Evolutionary conservation across 1,139 yeast species (phyloP).

Genomic region (Taphrina communis): DNA sequence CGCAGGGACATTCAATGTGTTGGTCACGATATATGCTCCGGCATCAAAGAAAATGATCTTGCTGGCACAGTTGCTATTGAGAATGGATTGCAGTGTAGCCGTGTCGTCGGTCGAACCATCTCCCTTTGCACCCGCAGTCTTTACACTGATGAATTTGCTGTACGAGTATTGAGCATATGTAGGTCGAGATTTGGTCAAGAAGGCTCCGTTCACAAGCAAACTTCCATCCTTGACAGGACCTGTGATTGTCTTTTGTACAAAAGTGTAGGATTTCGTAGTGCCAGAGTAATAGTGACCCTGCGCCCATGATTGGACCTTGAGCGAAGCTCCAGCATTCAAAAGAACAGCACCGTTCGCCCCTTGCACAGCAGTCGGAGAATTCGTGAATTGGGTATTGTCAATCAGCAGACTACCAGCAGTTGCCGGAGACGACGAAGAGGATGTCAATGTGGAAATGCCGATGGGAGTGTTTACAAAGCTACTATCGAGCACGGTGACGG

Average conservation of each 20-base stretch:
- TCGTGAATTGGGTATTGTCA: conserved; percentile 27
- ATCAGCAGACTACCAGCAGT: conserved; percentile 26
- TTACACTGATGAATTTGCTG: conserved; percentile 37
- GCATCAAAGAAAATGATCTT: conserved; percentile 42
- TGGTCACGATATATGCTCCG: conserved; percentile 41
- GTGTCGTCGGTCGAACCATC: conserved; percentile 44
- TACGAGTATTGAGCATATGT: conserved; percentile 32
- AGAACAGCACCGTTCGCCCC: conserved; percentile 5
- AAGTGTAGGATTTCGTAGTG: not conserved
- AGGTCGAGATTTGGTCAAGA: conserved; percentile 39
- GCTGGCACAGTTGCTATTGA: conserved; percentile 35
- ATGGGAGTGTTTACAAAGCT: conserved; percentile 26
- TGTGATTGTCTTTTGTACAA: conserved; percentile 18
- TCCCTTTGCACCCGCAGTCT: conserved; percentile 41
- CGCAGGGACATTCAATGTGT: conserved; percentile 42
- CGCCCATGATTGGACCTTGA: conserved; percentile 15
- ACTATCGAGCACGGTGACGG: conserved; percentile 18
- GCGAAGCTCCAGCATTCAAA: conserved; percentile 22
- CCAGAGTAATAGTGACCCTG: conserved; percentile 24
- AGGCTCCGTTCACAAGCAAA: conserved; percentile 20
- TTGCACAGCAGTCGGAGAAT: conserved; percentile 25
- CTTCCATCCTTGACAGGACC: conserved; percentile 19
- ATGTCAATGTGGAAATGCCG: conserved; percentile 14
- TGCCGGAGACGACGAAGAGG: conserved; percentile 15
- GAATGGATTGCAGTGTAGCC: conserved; percentile 38